These are phyloP conservation scores for Talinum fruticosum DNA, from an alignment of 148 eudicot genomes.

Conservation along the genomic window DNA sequence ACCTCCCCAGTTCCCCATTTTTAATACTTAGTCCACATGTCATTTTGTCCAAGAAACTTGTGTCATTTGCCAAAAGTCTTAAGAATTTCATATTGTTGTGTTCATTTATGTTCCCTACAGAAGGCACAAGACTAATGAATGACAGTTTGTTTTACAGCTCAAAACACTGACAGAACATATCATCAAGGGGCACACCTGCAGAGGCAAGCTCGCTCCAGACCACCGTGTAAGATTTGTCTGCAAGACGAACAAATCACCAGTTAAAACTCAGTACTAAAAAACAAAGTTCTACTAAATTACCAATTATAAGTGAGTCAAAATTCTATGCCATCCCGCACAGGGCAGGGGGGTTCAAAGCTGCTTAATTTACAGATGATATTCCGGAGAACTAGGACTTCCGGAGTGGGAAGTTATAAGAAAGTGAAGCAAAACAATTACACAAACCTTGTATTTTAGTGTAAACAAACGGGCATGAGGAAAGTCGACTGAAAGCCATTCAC, in stretches of 20 bases:
- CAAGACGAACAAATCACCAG: slow-evolving; percentile 30
- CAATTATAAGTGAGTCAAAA: background rate
- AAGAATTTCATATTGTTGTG: background rate
- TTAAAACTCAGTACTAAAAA: slow-evolving; percentile 13
- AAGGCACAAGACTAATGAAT: background rate
- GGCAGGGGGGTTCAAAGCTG: background rate
- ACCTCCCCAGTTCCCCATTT: background rate
- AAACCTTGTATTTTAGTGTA: slow-evolving; percentile 94
- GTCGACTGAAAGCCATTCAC: slow-evolving; percentile 93
- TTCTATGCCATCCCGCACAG: background rate
- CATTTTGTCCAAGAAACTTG: background rate
- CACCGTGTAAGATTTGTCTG: slow-evolving; percentile 99
- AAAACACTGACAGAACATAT: background rate
- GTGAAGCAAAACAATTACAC: slow-evolving; percentile 23
- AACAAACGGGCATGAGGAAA: slow-evolving; percentile 94
- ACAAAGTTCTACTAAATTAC: background rate
- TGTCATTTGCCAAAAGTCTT: background rate
- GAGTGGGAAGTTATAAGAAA: slow-evolving; percentile 9
- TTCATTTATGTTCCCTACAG: background rate
- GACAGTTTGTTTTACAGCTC: background rate
- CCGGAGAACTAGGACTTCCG: background rate
- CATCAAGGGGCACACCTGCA: slow-evolving; percentile 63
- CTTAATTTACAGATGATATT: background rate
- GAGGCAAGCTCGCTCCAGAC: slow-evolving; percentile 99
- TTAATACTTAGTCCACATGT: background rate